Evolutionary conservation across 2,329 filamentous ascomycete genomes (phyloP), one percentile per base, ranked within the genome.

Genomic region (Penicillium sp.): DNA sequence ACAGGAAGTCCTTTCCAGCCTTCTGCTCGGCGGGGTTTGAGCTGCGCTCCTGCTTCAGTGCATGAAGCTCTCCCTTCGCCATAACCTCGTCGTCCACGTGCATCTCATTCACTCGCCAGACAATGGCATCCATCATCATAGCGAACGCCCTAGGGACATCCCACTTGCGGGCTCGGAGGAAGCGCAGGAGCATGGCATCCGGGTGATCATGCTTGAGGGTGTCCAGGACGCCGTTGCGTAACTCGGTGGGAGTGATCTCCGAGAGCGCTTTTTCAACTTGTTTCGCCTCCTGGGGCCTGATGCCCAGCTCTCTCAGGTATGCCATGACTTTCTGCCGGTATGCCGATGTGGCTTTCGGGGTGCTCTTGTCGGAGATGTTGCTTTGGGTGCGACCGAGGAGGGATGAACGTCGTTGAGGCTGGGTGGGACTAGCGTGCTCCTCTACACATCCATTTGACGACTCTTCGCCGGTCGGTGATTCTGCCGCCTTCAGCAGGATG

Each of bases 151-250:
- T 90, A 40, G 94, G 86, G 4, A 95, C 85, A 64, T 97, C 90
- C 92, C 92, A 97, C 72, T 95, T 95, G 38, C 90, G 81, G 20
- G 90, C 90, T 44, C 90, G 80, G 45, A 95, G 76, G 69, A 94
- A 95, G 35, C 90, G 85, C 45, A 95, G 75, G 16, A 92, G 75
- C 25, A 95, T 76, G 1, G 85, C 88, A 72, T 97, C 94, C 0
- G 92, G 92, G 67, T 96, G 85, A 65, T 97, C 92, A 65, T 92
- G 87, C 76, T 96, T 97, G 53, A 92, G 82, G 87, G 95, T 94
- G 58, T 77, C 80, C 89, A 92, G 95, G 64, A 97, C 86, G 0
- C 90, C 86, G 24, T 79, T 77, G 42, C 90, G 84, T 57, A 97
- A 82, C 40, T 87, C 80, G 63, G 92, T 88, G 0, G 92, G 89